A percentile compares a stretch with the other conserved stretches of the same genome.
Evolutionary conservation across 2,329 filamentous ascomycete genomes (phyloP).

Genomic region (Neonectria faginata): DNA sequence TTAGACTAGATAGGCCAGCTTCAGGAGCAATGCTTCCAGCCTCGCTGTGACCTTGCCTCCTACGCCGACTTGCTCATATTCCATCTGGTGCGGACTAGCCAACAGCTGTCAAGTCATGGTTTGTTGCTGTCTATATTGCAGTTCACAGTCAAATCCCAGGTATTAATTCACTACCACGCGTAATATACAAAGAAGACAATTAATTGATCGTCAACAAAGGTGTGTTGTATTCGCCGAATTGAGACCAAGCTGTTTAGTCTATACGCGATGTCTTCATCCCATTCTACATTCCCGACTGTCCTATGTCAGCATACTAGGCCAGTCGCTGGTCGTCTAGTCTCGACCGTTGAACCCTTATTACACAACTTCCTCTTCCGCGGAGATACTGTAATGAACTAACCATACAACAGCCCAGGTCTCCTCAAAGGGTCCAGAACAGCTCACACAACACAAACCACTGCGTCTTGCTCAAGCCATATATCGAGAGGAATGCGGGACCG

Average conservation of each 20-base stretch:
- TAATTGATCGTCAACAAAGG: neutral
- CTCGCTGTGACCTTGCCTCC: neutral
- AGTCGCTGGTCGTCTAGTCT: neutral
- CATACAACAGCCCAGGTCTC: neutral
- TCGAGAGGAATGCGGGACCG: slow-evolving; percentile 19
- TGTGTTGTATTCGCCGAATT: neutral
- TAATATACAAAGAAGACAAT: neutral
- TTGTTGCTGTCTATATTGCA: too few species aligned
- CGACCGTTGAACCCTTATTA: neutral
- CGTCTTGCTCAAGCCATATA: neutral
- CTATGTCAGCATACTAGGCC: neutral
- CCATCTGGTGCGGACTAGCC: neutral
- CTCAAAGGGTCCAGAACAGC: neutral
- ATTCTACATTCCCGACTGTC: neutral
- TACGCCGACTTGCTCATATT: neutral
- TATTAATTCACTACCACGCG: neutral
- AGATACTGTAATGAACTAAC: neutral
- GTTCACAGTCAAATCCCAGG: neutral
- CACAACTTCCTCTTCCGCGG: neutral
- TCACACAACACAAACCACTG: too few species aligned
- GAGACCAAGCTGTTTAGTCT: neutral
- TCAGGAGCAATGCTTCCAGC: neutral
- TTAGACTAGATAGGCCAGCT: neutral
- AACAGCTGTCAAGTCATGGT: slow-evolving; percentile 3
- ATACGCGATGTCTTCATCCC: neutral